These are phyloP conservation scores for Elongisporangium anandrum DNA, from an alignment of 352 stramenopile species.

Conservation along the genomic window DNA sequence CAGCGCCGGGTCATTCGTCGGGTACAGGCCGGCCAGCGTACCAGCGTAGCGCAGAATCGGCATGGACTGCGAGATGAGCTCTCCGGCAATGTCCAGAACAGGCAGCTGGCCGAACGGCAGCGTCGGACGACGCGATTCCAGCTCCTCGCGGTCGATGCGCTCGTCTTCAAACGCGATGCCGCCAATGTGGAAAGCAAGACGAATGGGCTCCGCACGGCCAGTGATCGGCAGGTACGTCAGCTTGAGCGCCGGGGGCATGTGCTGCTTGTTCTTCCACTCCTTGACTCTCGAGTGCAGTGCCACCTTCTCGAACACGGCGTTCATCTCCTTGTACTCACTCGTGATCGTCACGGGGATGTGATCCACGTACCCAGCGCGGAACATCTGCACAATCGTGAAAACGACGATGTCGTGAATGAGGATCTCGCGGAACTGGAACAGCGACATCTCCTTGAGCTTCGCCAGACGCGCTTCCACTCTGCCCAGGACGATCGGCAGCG, in stretches of 20 bases:
- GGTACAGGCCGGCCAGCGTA: slow-evolving; percentile 37
- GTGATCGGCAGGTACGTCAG: slow-evolving; percentile 58
- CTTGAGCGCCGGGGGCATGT: slow-evolving; percentile 24
- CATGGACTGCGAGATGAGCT: slow-evolving; percentile 39
- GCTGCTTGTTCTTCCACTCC: slow-evolving; percentile 16
- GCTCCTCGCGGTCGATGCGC: slow-evolving; percentile 23
- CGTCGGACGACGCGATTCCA: slow-evolving; percentile 17
- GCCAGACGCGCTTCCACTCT: slow-evolving; percentile 24
- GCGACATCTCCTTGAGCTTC: slow-evolving; percentile 9
- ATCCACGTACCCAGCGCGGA: slow-evolving; percentile 26
- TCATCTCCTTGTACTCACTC: slow-evolving; percentile 22
- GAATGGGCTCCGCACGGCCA: slow-evolving; percentile 42
- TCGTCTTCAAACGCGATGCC: slow-evolving; percentile 58
- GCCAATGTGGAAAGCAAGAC: slow-evolving; percentile 56
- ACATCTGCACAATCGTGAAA: slow-evolving; percentile 18
- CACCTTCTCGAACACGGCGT: slow-evolving; percentile 23
- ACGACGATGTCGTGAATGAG: slow-evolving; percentile 33
- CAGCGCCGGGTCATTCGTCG: slow-evolving; percentile 14
- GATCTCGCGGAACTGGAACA: slow-evolving; percentile 14
- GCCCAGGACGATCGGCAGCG: slow-evolving; percentile 16
- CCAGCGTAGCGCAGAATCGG: slow-evolving; percentile 57
- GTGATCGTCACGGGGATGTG: slow-evolving; percentile 29
- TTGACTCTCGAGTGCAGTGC: slow-evolving; percentile 18
- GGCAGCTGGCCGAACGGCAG: slow-evolving; percentile 35
- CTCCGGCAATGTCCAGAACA: slow-evolving; percentile 39